A percentile compares a stretch with the other conserved stretches of the same genome.
Conservation (phyloP, 306 rosid species). For the Morella rubra region DNA sequence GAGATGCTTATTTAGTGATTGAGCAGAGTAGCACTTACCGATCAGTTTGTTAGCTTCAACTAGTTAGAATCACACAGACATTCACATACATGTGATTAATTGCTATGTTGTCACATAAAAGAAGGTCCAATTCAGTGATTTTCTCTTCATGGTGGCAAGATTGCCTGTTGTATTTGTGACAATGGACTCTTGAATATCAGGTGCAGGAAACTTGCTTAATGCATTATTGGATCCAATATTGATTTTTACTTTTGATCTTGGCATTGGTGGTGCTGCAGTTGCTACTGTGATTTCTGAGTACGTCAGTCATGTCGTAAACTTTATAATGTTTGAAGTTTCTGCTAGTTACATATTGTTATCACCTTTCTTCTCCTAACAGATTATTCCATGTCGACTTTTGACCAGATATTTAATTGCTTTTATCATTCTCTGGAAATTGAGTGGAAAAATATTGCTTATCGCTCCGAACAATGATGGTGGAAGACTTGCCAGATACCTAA, state of each 20-base stretch:
- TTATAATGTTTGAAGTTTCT: constrained; percentile 39
- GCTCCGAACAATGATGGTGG: constrained; percentile 62
- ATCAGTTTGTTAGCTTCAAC: background rate
- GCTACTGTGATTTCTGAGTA: constrained; percentile 94
- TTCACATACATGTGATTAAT: background rate
- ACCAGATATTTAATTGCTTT: constrained; percentile 79
- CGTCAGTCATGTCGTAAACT: constrained; percentile 86
- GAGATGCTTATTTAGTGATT: background rate
- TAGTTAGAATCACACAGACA: background rate
- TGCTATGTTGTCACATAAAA: background rate
- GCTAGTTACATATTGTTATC: constrained; percentile 31
- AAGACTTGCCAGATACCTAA: constrained; percentile 67
- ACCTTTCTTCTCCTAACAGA: constrained; percentile 30
- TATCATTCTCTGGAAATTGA: constrained; percentile 81
- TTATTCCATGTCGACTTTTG: constrained; percentile 23
- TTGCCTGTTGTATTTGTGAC: constrained; percentile 24
- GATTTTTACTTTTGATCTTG: constrained; percentile 64
- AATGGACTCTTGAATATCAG: constrained; percentile 43
- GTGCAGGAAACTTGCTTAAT: constrained; percentile 75
- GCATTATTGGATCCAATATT: constrained; percentile 68
- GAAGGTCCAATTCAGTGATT: background rate
- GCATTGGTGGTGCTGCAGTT: constrained; percentile 83
- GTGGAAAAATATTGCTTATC: constrained; percentile 50
- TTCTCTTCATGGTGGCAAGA: background rate
- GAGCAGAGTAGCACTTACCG: background rate